Conservation (phyloP, 768 basidiomycete genomes). For the Leccinum ochraceum region DNA sequence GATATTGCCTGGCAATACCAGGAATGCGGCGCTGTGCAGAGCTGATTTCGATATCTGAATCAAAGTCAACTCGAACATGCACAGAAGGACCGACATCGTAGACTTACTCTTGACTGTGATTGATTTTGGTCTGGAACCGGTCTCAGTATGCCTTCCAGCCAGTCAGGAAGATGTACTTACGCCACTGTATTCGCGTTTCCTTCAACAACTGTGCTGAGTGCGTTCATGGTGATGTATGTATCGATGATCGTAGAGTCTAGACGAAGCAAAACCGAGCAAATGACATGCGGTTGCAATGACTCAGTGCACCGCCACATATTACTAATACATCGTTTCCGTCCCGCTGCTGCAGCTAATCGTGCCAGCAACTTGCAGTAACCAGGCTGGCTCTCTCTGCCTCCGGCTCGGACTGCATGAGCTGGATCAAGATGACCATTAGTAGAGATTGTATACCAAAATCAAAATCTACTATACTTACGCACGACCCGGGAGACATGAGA, state of each 20-base stretch:
- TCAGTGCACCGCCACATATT: no score
- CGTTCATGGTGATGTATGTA: background rate
- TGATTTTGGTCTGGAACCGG: background rate
- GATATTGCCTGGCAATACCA: background rate
- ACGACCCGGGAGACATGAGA: background rate
- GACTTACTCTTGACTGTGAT: background rate
- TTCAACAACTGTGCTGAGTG: background rate
- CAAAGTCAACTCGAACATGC: background rate
- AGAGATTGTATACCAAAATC: background rate
- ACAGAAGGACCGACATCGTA: background rate
- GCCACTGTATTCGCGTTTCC: background rate
- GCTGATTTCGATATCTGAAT: no score
- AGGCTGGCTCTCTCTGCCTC: no score
- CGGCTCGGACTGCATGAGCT: no score
- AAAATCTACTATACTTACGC: background rate
- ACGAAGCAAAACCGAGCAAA: no score
- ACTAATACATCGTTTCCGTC: no score
- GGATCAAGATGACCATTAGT: background rate
- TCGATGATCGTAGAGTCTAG: no score
- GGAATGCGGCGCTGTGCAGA: background rate
- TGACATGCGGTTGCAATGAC: no score
- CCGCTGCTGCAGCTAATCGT: no score
- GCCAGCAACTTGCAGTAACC: no score
- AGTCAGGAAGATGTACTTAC: background rate
- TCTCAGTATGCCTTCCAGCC: background rate